A percentile compares a stretch with the other conserved stretches of the same genome.
Conservation (phyloP, 805 yeast species). For the Saturnispora dispora region DNA sequence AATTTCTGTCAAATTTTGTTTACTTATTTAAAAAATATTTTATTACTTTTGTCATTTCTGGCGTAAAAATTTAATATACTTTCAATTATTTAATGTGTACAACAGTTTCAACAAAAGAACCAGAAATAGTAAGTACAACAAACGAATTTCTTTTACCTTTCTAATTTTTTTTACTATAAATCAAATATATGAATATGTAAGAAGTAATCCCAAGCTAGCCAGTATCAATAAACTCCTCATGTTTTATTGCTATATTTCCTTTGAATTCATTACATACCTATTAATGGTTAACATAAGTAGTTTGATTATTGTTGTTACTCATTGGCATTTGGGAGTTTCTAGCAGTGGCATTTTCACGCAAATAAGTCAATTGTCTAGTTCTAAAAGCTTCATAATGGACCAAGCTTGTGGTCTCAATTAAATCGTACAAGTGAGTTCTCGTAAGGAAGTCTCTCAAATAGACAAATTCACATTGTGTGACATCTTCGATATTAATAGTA, state of each 20-base stretch:
- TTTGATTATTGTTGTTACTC: background rate
- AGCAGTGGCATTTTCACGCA: constrained; percentile 77
- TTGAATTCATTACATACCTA: background rate
- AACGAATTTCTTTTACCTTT: background rate
- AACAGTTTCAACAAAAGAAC: background rate
- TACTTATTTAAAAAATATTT: background rate
- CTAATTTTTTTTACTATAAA: background rate
- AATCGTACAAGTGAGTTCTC: constrained; percentile 90
- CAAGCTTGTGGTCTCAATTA: constrained; percentile 83
- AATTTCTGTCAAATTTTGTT: background rate
- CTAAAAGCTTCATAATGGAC: constrained; percentile 90
- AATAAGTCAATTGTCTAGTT: constrained; percentile 84
- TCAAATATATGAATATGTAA: background rate
- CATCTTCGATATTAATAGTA: constrained; percentile 85
- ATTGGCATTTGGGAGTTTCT: constrained; percentile 27
- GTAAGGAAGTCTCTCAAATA: constrained; percentile 90
- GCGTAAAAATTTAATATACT: background rate
- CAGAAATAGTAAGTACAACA: too few relatives aligned
- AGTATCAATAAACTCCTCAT: background rate
- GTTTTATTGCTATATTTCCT: background rate
- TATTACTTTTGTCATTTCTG: background rate
- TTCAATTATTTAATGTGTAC: background rate
- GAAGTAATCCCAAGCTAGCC: background rate
- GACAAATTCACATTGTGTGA: constrained; percentile 90
- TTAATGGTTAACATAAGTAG: background rate